These are phyloP conservation scores for Gautieria morchelliformis DNA, from an alignment of 768 basidiomycete genomes.

Conservation along the genomic window DNA sequence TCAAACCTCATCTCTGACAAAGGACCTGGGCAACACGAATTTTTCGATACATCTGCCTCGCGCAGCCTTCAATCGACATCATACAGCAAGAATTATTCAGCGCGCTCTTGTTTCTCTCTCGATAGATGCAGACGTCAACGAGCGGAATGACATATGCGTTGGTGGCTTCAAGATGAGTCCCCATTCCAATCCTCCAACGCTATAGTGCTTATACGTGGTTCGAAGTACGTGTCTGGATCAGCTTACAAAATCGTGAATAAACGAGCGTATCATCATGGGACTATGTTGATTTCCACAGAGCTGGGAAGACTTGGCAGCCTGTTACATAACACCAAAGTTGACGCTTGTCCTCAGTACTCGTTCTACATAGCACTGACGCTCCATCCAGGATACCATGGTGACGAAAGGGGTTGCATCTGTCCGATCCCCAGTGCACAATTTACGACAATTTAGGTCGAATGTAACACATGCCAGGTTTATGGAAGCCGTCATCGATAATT, in stretches of 20 bases:
- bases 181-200: slow-evolving; percentile 8
- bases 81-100: slow-evolving; percentile 68
- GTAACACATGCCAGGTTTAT: slow-evolving; percentile 66
- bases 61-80: slow-evolving; percentile 64
- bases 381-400: slow-evolving; percentile 57
- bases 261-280: slow-evolving; percentile 95
- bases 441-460: slow-evolving; percentile 41
- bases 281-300: slow-evolving; percentile 88
- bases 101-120: slow-evolving; percentile 70
- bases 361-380: not conserved
- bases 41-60: slow-evolving; percentile 91
- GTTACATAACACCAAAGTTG: slow-evolving; percentile 58
- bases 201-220: slow-evolving; percentile 6
- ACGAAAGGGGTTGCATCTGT: slow-evolving; percentile 87
- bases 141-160: slow-evolving; percentile 86
- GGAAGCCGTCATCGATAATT: slow-evolving; percentile 56
- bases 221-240: slow-evolving; percentile 81
- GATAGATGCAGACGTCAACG: slow-evolving; percentile 72
- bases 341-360: not conserved
- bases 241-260: slow-evolving; percentile 92
- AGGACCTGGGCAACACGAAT: slow-evolving; percentile 98
- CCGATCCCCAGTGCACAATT: slow-evolving; percentile 85
- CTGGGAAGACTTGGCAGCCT: slow-evolving; percentile 65
- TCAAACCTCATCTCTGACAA: slow-evolving; percentile 1
- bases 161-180: slow-evolving; percentile 79